Evolutionary conservation across 1,284 basidiomycete genomes (phyloP), one percentile per base, ranked within the genome.

Genomic region (Porogramme epimiltina): DNA sequence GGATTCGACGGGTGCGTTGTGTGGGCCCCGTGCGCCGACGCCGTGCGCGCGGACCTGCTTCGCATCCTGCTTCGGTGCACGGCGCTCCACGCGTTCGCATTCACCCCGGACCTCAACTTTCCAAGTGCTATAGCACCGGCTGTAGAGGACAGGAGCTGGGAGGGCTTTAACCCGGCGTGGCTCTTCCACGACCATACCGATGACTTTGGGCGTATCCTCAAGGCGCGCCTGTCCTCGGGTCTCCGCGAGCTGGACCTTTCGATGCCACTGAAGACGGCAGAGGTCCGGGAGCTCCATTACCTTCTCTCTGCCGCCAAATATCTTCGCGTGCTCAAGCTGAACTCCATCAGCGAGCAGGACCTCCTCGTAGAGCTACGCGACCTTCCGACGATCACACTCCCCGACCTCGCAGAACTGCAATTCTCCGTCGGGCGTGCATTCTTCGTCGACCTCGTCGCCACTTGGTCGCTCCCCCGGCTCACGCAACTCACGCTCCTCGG

Each of bases 231-330:
- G 18, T 47, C 47, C 18, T 24, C 49, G 2, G 20, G 40, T 13
- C 52, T 58, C 5, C 38, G 42, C 20, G 49, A 49, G 22, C 41
- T 58, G 11, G 52, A 54, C 18, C 47, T 58, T 25, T 45, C 52
- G n/a, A 41, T 54, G 41, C 20, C 43, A 1, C 37, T 54, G n/a
- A 22, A 33, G 19, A 37, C 43, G 11, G 22, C 23, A 4, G 31
- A 51, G 22, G 24, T 42, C 24, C 23, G 31, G 9, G 45, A 37
- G 22, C 33, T 54, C 3, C 52, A 58, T 19, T 22, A n/a, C 8
- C 37, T 54, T 13, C 47, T 56, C 3, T 47, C 49, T 4, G 31
- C 31, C 15, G 40, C 52, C 3, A 22, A n/a, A 16, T 11, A 20
- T 2, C 41, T 58, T 5, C 16, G n/a, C 4, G 42, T 38, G 3